A percentile compares a stretch with the other conserved stretches of the same genome.
Conservation (phyloP, 164 flowering plant genomes). For the Piper betle region DNA sequence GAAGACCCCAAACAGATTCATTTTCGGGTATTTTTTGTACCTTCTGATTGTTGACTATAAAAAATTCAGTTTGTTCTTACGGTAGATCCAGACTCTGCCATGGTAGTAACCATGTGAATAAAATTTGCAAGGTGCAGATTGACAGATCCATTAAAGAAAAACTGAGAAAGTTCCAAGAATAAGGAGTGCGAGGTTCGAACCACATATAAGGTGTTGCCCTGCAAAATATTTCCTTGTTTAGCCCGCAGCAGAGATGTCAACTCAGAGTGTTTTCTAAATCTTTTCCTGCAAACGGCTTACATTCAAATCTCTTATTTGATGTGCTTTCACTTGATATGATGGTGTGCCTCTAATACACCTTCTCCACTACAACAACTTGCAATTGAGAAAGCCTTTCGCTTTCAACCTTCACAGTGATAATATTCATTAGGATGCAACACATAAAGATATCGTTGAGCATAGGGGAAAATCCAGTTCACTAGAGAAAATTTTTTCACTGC, state of each 20-base stretch:
- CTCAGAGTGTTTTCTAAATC: background rate
- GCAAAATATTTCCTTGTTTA: slow-evolving; percentile 8
- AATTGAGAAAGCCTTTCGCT: slow-evolving; percentile 28
- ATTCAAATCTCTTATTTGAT: slow-evolving; percentile 45
- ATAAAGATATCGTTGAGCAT: slow-evolving; percentile 74
- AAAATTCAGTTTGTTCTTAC: slow-evolving; percentile 62
- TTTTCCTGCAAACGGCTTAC: slow-evolving; percentile 74
- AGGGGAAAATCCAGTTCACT: slow-evolving; percentile 83
- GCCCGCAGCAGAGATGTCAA: background rate
- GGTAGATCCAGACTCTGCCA: slow-evolving; percentile 70
- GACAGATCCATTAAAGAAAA: slow-evolving; percentile 44
- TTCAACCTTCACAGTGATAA: slow-evolving; percentile 30
- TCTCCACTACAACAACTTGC: slow-evolving; percentile 51
- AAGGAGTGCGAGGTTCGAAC: slow-evolving; percentile 44
- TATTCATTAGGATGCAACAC: slow-evolving; percentile 45
- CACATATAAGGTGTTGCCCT: slow-evolving; percentile 59
- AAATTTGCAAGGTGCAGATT: slow-evolving; percentile 83
- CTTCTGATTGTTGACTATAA: slow-evolving; percentile 69
- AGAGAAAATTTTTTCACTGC: slow-evolving; percentile 34
- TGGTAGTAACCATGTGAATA: slow-evolving; percentile 82
- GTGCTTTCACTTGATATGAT: slow-evolving; percentile 30
- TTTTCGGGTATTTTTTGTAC: slow-evolving; percentile 53
- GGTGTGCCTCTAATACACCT: slow-evolving; percentile 49
- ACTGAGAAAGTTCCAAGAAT: slow-evolving; percentile 75
- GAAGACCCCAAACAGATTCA: slow-evolving; percentile 53